A percentile compares a stretch with the other conserved stretches of the same genome.
These are phyloP conservation scores for Anthostomella pinea DNA, from an alignment of 2,329 filamentous ascomycete genomes.

Conservation along the genomic window DNA sequence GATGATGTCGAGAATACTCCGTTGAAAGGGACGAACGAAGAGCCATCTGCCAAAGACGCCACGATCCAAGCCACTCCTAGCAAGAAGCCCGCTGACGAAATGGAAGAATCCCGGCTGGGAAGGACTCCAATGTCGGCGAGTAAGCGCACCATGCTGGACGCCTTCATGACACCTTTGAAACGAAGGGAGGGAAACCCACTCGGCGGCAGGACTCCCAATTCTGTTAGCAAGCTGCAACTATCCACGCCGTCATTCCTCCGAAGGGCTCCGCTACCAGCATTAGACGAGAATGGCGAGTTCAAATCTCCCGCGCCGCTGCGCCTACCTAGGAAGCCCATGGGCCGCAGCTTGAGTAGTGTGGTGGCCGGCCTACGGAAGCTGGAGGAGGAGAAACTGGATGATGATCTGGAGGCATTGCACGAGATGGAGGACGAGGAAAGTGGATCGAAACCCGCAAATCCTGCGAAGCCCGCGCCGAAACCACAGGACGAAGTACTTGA, in stretches of 20 bases:
- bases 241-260: constrained; percentile 70
- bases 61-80: constrained; percentile 44
- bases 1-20: constrained; percentile 50
- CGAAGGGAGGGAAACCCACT: constrained; percentile 38
- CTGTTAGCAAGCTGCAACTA: constrained; percentile 56
- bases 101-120: constrained; percentile 36
- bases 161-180: constrained; percentile 64
- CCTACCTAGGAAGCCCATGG: constrained; percentile 59
- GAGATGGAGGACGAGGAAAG: constrained; percentile 60
- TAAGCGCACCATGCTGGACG: constrained; percentile 60
- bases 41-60: constrained; percentile 36
- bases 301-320: constrained; percentile 47
- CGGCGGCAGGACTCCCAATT: constrained; percentile 44
- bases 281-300: constrained; percentile 56
- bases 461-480: constrained; percentile 15
- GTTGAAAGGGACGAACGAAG: constrained; percentile 39
- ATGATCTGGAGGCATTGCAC: constrained; percentile 71
- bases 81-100: constrained; percentile 33
- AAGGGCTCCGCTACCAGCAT: constrained; percentile 47
- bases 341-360: constrained; percentile 69
- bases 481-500: constrained; percentile 31
- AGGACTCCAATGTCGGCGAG: constrained; percentile 54
- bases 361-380: constrained; percentile 68
- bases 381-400: constrained; percentile 67
- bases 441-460: constrained; percentile 11